These are phyloP conservation scores for Arabidopsis arenosa DNA, from an alignment of 345 rosid genomes.

Conservation along the genomic window DNA sequence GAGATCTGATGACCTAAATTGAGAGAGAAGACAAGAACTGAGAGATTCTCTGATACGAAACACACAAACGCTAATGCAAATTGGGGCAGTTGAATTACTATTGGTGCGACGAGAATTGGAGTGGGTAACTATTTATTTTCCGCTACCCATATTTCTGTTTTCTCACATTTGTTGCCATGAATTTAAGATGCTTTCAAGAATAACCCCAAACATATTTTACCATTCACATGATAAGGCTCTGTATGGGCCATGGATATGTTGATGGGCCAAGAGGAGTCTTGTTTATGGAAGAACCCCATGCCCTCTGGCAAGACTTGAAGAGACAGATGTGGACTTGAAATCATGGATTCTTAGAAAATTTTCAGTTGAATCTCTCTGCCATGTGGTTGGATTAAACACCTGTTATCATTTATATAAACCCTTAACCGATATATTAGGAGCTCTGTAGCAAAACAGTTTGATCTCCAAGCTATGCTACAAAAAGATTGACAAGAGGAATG, in stretches of 20 bases:
- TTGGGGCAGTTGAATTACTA: conserved; percentile 5
- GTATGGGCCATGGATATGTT: too few species aligned
- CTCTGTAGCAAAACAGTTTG: not conserved
- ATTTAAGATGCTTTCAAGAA: not conserved
- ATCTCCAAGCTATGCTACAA: not conserved
- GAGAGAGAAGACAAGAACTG: conserved; percentile 4
- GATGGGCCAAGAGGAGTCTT: too few species aligned
- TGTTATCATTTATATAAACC: too few species aligned
- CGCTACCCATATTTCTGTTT: not conserved
- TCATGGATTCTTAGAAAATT: too few species aligned
- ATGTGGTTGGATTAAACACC: too few species aligned
- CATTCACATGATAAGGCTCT: not conserved
- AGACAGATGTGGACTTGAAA: too few species aligned
- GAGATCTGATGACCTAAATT: conserved; percentile 50
- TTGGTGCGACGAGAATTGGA: not conserved
- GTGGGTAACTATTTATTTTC: not conserved
- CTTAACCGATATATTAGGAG: not conserved
- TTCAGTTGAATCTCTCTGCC: too few species aligned
- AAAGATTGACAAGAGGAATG: not conserved
- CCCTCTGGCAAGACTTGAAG: too few species aligned
- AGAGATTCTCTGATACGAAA: conserved; percentile 39
- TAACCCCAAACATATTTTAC: not conserved
- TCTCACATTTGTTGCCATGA: not conserved
- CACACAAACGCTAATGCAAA: conserved; percentile 16
- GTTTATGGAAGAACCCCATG: too few species aligned